Conservation (phyloP, 139 green algal species). For the Yamagishiella unicocca region DNA sequence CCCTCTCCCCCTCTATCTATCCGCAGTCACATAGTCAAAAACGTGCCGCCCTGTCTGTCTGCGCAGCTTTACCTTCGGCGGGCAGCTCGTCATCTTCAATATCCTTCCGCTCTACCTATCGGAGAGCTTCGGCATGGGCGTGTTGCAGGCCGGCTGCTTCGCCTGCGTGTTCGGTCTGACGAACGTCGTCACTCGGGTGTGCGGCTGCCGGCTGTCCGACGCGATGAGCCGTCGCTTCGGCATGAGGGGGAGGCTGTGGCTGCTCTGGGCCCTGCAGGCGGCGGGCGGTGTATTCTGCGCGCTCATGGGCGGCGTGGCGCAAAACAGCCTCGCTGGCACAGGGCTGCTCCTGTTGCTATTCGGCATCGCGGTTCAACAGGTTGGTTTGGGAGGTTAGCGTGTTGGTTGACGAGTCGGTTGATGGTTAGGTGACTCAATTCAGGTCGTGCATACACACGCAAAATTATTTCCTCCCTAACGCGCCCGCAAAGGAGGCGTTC, state of each 20-base stretch:
- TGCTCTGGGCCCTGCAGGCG: not conserved
- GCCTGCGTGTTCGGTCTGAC: not conserved
- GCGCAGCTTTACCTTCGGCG: not conserved
- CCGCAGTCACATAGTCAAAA: no score
- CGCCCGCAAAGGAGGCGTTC: no score
- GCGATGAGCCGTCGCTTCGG: not conserved
- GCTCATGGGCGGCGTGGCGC: not conserved
- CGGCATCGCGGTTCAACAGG: not conserved
- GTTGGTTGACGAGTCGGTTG: no score
- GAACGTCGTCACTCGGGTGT: not conserved
- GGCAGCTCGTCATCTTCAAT: not conserved
- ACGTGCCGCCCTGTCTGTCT: no score
- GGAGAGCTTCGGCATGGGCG: not conserved
- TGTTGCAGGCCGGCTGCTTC: not conserved
- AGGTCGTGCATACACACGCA: no score
- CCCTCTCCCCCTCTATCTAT: no score
- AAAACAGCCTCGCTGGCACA: not conserved
- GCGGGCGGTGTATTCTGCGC: not conserved
- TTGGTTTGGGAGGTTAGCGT: not conserved
- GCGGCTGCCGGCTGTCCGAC: not conserved
- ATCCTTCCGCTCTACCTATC: not conserved
- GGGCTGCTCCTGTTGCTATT: not conserved
- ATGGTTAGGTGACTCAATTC: no score
- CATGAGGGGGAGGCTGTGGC: conserved; percentile 11
- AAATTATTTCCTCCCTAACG: no score